These are phyloP conservation scores for Breynia disticha DNA, from an alignment of 441 rosid genomes.

Conservation along the genomic window DNA sequence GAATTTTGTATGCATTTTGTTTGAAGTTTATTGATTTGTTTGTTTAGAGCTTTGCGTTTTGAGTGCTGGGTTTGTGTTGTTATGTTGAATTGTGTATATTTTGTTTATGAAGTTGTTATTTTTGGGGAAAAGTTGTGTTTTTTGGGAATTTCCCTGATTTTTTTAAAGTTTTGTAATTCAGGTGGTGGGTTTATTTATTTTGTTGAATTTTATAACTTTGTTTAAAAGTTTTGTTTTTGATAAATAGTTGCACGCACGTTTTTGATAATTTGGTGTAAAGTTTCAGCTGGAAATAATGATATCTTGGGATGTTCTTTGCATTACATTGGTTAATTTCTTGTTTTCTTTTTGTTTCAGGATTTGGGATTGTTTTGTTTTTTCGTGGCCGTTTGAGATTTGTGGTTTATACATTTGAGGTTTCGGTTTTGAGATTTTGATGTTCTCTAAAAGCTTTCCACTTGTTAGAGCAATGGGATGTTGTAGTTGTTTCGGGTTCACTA, in stretches of 20 bases:
- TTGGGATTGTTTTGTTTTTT: slow-evolving; percentile 17
- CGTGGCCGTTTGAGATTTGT: slow-evolving; percentile 17
- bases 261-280: too few relatives aligned
- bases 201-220: too few relatives aligned
- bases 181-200: too few relatives aligned
- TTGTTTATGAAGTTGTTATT: too few relatives aligned
- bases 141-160: too few relatives aligned
- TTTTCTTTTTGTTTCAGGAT: slow-evolving; percentile 33
- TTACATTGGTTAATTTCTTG: neutral
- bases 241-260: too few relatives aligned
- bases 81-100: neutral
- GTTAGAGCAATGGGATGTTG: slow-evolving; percentile 73
- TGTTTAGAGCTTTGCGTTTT: too few relatives aligned
- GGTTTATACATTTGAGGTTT: slow-evolving; percentile 12
- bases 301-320: neutral
- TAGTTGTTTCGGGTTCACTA: slow-evolving; percentile 68
- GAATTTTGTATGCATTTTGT: too few relatives aligned
- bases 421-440: slow-evolving; percentile 36
- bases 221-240: too few relatives aligned
- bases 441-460: slow-evolving; percentile 40
- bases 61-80: slow-evolving; percentile 19
- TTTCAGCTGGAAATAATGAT: neutral
- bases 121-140: too few relatives aligned
- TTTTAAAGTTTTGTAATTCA: too few relatives aligned
- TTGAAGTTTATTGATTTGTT: too few relatives aligned